phyloP scores from a whole-genome alignment of 257 asterid genomes.

The Solanum peruvianum region DNA sequence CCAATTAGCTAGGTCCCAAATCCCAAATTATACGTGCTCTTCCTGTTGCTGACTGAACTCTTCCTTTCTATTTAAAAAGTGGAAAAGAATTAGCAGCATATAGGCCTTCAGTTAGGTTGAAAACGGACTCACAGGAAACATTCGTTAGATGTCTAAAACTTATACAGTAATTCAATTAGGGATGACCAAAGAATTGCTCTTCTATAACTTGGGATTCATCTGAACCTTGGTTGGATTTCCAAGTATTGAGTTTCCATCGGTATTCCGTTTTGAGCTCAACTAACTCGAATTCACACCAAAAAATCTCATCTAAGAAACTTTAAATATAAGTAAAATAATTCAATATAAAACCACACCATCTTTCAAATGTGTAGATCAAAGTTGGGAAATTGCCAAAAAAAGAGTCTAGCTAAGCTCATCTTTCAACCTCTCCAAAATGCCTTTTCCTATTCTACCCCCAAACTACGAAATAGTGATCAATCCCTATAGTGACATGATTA shows the following conservation, averaged over 20 bases:
- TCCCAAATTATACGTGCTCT: neutral
- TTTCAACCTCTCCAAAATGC: neutral
- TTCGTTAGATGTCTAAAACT: neutral
- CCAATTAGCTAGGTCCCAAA: neutral
- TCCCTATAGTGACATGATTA: neutral
- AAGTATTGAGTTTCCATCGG: neutral
- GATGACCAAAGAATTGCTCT: neutral
- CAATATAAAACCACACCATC: neutral
- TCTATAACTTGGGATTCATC: neutral
- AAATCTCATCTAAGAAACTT: neutral
- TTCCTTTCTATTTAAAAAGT: too few species aligned
- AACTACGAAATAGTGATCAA: neutral
- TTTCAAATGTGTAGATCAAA: neutral
- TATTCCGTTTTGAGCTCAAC: neutral
- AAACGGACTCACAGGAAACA: neutral
- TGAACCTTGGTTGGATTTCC: neutral
- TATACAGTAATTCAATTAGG: neutral
- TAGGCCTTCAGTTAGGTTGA: neutral
- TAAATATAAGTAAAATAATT: neutral
- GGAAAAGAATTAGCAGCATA: neutral
- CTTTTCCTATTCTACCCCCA: neutral
- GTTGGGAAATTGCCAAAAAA: neutral
- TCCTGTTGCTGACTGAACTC: neutral
- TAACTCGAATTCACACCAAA: neutral
- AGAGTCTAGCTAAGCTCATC: neutral